These are phyloP conservation scores for Ochetophila trinervis DNA, from an alignment of 306 rosid species.

Conservation along the genomic window DNA sequence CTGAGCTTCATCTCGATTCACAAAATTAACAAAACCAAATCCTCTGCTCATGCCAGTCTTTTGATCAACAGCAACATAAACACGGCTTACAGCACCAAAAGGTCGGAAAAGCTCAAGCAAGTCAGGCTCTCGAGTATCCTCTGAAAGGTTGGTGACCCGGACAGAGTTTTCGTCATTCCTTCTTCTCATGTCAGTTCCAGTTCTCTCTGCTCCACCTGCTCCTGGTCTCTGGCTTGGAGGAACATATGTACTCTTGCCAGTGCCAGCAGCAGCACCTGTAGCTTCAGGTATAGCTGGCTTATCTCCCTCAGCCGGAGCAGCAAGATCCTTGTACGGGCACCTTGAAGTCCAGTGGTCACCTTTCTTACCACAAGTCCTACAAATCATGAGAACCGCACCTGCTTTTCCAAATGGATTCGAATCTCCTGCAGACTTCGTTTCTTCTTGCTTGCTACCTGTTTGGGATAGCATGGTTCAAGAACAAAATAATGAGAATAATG, in stretches of 20 bases:
- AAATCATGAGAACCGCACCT: conserved; percentile 91
- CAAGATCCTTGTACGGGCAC: conserved; percentile 94
- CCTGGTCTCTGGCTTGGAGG: conserved; percentile 83
- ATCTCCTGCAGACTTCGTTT: conserved; percentile 61
- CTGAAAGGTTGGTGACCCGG: conserved; percentile 90
- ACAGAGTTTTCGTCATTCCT: conserved; percentile 96
- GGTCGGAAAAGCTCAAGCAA: conserved; percentile 92
- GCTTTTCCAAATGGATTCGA: conserved; percentile 46
- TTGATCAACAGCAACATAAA: conserved; percentile 86
- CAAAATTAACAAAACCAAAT: conserved; percentile 93
- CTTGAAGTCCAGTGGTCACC: conserved; percentile 98
- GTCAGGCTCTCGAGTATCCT: conserved; percentile 92
- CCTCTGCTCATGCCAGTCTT: conserved; percentile 88
- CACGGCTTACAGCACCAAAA: conserved; percentile 86
- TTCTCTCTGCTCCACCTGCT: conserved; percentile 42
- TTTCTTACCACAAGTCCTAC: conserved; percentile 91
- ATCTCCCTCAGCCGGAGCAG: conserved; percentile 55
- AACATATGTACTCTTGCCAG: conserved; percentile 65
- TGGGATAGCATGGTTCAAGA: conserved; percentile 4
- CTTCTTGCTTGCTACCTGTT: conserved; percentile 76
- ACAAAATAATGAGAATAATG: not conserved
- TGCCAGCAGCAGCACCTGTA: conserved; percentile 34
- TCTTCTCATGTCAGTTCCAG: conserved; percentile 79
- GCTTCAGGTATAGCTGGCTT: conserved; percentile 53
- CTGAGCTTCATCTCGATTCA: conserved; percentile 89